These are phyloP conservation scores for Neurospora sp. DNA, from an alignment of 495 filamentous ascomycete genomes.

Conservation along the genomic window DNA sequence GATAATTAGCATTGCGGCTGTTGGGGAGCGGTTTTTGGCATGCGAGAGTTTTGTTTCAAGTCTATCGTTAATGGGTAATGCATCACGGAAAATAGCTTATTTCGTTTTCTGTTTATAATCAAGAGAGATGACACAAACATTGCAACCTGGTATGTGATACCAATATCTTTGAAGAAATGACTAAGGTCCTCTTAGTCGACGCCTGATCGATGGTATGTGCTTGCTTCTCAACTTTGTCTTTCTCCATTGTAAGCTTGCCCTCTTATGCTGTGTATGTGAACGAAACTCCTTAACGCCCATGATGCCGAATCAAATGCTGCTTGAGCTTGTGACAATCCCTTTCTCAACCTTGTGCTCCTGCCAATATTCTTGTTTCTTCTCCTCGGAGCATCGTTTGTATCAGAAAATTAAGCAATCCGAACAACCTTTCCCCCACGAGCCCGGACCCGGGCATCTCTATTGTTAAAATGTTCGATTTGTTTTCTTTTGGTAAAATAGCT, in stretches of 20 bases:
- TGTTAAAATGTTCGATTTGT: conserved; percentile 41
- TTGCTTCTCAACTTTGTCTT: neutral
- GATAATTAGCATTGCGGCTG: neutral
- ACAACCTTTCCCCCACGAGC: conserved; percentile 1
- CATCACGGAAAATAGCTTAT: neutral
- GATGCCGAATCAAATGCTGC: neutral
- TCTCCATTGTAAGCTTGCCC: neutral
- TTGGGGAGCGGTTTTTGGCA: neutral
- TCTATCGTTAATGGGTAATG: neutral
- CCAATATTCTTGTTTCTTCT: neutral
- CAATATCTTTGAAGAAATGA: neutral
- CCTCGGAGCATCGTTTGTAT: neutral
- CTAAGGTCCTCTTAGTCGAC: neutral
- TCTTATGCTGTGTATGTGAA: neutral
- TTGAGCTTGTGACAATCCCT: neutral
- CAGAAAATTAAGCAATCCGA: neutral
- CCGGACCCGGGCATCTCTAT: conserved; percentile 31
- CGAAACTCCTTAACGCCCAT: neutral
- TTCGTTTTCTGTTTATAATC: neutral
- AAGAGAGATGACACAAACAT: neutral
- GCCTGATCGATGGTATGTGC: neutral
- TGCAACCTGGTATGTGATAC: neutral
- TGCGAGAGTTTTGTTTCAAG: neutral
- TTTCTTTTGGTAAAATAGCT: conserved; percentile 46
- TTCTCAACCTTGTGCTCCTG: neutral